Percentiles rank a stretch among this genome's conserved stretches.
These are phyloP conservation scores for Xylaria sp. DNA, from an alignment of 2,329 filamentous ascomycete genomes.

Conservation along the genomic window DNA sequence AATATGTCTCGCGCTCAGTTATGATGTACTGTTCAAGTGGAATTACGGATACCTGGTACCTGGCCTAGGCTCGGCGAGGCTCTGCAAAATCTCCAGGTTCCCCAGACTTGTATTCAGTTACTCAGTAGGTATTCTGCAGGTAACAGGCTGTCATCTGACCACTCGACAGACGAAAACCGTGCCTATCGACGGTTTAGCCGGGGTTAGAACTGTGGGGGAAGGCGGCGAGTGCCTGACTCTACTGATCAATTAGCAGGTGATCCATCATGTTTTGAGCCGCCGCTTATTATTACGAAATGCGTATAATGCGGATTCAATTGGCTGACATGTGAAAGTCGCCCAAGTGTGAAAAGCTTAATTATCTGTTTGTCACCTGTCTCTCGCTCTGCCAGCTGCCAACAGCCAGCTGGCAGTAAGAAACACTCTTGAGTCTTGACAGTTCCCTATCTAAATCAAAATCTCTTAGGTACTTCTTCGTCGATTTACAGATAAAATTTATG, in stretches of 20 bases:
- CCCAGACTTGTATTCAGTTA: slow-evolving; percentile 8
- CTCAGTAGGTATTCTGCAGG: no score
- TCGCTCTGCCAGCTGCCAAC: background rate
- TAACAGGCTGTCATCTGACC: slow-evolving; percentile 27
- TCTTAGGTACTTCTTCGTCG: no score
- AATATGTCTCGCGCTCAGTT: background rate
- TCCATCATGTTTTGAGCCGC: slow-evolving; percentile 26
- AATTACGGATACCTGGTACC: background rate
- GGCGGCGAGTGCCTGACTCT: slow-evolving; percentile 17
- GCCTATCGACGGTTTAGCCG: slow-evolving; percentile 7
- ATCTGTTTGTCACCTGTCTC: background rate
- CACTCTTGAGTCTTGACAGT: no score
- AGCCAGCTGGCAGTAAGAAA: background rate
- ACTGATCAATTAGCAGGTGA: slow-evolving; percentile 16
- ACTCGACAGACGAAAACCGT: background rate
- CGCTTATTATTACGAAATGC: slow-evolving; percentile 2
- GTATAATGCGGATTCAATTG: background rate
- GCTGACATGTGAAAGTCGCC: slow-evolving; percentile 31
- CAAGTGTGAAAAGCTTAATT: no score
- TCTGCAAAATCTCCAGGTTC: slow-evolving; percentile 14
- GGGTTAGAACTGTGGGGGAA: slow-evolving; percentile 15
- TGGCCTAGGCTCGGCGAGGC: background rate
- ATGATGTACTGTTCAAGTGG: background rate
- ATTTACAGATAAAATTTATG: no score
- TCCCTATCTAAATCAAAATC: no score